These are phyloP conservation scores for Platanthera guangdongensis DNA, from an alignment of 106 monocot genomes.

Conservation along the genomic window DNA sequence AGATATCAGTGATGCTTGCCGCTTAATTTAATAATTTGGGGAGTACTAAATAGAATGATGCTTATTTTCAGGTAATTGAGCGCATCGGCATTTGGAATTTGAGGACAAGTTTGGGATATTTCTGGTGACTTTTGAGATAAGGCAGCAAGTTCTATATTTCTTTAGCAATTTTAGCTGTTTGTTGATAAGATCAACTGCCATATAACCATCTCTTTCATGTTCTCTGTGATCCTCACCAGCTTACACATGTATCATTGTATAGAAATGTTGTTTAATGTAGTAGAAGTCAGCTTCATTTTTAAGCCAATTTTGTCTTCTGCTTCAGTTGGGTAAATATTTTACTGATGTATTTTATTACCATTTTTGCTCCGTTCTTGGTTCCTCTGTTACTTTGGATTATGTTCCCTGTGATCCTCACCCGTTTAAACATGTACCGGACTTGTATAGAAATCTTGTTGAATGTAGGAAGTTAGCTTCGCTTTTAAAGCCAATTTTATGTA, in stretches of 20 bases:
- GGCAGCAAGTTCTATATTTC: conserved; percentile 5
- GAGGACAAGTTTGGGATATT: not conserved
- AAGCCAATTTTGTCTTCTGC: not conserved
- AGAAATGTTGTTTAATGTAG: not conserved
- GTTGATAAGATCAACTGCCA: not conserved
- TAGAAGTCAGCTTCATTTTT: not conserved
- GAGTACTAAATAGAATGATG: conserved; percentile 2
- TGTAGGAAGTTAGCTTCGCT: too few species aligned
- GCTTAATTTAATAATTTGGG: not conserved
- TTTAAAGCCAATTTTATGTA: too few species aligned
- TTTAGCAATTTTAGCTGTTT: not conserved
- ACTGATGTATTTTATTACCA: not conserved
- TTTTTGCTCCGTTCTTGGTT: not conserved
- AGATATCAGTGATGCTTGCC: not conserved
- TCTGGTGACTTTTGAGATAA: conserved; percentile 4
- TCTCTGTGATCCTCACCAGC: not conserved
- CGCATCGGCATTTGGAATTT: not conserved
- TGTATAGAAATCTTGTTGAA: too few species aligned
- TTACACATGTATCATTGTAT: conserved; percentile 3
- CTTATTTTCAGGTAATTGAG: conserved; percentile 27
- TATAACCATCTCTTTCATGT: not conserved
- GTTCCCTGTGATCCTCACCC: too few species aligned
- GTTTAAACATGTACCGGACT: too few species aligned
- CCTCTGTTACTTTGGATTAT: too few species aligned
- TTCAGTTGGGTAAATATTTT: not conserved